phyloP scores from a whole-genome alignment of 1,284 basidiomycete genomes.

The Heterobasidion occidentale region DNA sequence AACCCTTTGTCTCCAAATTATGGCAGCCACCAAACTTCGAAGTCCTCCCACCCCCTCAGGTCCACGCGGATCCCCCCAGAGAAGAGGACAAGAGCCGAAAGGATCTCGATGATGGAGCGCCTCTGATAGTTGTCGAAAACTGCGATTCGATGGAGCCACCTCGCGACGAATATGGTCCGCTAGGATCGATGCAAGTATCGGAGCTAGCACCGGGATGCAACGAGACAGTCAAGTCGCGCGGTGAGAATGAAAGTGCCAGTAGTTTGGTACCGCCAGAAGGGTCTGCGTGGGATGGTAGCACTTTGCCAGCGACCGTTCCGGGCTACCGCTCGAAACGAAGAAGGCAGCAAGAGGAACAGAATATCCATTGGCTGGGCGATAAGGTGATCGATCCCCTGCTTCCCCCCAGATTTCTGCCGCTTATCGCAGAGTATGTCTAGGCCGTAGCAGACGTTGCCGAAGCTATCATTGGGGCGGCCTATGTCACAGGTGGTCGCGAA shows the following conservation, averaged over 20 bases:
- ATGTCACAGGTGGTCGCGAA: conserved; percentile 60
- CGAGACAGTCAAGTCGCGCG: no score
- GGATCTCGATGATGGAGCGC: no score
- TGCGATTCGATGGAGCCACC: no score
- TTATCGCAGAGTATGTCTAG: conserved; percentile 26
- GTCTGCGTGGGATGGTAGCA: background rate
- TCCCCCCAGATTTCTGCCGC: background rate
- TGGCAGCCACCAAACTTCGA: conserved; percentile 54
- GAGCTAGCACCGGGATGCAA: no score
- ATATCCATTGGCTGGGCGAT: conserved; percentile 60
- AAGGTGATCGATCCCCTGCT: conserved; percentile 42
- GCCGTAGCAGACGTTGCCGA: conserved; percentile 78
- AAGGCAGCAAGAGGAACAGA: conserved; percentile 36
- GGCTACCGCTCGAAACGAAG: conserved; percentile 30
- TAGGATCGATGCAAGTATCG: no score
- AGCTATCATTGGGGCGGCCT: conserved; percentile 75
- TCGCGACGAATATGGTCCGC: no score
- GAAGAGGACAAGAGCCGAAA: conserved; percentile 3
- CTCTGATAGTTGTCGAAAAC: no score
- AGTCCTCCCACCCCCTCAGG: conserved; percentile 13
- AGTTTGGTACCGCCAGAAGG: background rate
- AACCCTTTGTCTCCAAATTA: conserved; percentile 54
- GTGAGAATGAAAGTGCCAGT: no score
- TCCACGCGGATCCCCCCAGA: background rate
- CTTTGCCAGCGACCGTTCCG: background rate